These are phyloP conservation scores for Globisporangium parvum DNA, from an alignment of 352 stramenopile genomes.

Conservation along the genomic window DNA sequence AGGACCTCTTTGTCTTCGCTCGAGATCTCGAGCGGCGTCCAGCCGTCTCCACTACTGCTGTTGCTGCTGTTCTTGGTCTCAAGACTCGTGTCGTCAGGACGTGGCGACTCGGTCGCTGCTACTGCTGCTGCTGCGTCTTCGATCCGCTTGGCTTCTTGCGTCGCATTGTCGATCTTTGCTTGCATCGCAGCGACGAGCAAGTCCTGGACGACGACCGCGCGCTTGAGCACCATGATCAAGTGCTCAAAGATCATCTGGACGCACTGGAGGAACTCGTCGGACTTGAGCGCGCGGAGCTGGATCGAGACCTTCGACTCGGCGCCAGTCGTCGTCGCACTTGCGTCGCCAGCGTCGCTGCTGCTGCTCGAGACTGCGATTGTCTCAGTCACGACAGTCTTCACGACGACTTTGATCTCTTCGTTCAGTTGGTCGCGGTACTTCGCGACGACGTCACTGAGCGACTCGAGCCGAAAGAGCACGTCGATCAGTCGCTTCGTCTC, in stretches of 20 bases:
- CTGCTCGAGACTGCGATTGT: conserved; percentile 69
- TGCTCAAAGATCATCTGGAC: conserved; percentile 90
- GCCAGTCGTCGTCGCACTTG: conserved; percentile 6
- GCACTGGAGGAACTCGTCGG: conserved; percentile 83
- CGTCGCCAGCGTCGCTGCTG: conserved; percentile 22
- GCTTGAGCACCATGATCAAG: conserved; percentile 73
- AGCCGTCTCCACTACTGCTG: conserved; percentile 11
- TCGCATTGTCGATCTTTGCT: conserved; percentile 51
- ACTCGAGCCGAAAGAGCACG: conserved; percentile 72
- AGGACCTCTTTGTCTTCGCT: conserved; percentile 45
- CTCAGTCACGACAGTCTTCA: conserved; percentile 87
- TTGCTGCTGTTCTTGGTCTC: conserved; percentile 11
- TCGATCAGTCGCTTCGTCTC: conserved; percentile 56
- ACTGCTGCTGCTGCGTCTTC: conserved; percentile 12
- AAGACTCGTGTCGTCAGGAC: background rate
- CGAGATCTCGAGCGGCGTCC: conserved; percentile 35
- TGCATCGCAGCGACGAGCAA: conserved; percentile 70
- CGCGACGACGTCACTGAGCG: conserved; percentile 55
- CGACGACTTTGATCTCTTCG: conserved; percentile 83
- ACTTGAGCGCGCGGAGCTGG: conserved; percentile 68
- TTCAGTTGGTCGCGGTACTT: conserved; percentile 80
- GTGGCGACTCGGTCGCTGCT: background rate
- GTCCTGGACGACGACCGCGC: conserved; percentile 69
- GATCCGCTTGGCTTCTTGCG: conserved; percentile 25
- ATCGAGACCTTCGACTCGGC: conserved; percentile 78